These are phyloP conservation scores for Ganoderma lucidum DNA, from an alignment of 1,284 basidiomycete genomes.

Conservation along the genomic window DNA sequence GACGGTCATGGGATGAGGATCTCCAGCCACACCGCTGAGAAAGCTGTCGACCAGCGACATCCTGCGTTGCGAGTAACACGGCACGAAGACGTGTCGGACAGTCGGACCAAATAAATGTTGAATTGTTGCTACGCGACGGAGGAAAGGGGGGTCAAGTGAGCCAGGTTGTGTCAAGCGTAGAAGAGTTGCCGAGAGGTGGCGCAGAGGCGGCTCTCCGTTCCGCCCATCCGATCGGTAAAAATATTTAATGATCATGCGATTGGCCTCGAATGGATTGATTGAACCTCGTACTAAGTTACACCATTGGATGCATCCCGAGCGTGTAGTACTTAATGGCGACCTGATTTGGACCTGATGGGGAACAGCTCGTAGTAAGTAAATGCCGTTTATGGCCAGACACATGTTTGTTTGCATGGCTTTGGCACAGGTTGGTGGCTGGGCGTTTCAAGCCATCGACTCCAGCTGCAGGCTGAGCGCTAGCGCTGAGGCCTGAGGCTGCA, in stretches of 20 bases:
- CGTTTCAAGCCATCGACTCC: too few relatives aligned
- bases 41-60: constrained; percentile 2
- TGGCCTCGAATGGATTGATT: not conserved
- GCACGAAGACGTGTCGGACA: not conserved
- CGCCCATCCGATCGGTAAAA: not conserved
- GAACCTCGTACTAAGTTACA: not conserved
- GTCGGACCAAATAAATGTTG: not conserved
- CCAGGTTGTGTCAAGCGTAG: not conserved
- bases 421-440: not conserved
- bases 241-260: not conserved
- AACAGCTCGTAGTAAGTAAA: not conserved
- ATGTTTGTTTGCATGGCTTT: not conserved
- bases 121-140: not conserved
- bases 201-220: not conserved
- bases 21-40: constrained; percentile 1
- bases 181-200: not conserved
- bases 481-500: too few relatives aligned
- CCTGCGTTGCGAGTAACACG: not conserved
- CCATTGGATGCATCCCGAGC: not conserved
- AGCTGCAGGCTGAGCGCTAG: too few relatives aligned
- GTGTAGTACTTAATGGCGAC: not conserved
- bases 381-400: not conserved
- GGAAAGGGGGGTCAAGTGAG: not conserved
- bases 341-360: not conserved
- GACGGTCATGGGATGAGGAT: constrained; percentile 25